A percentile compares a stretch with the other conserved stretches of the same genome.
phyloP scores from a whole-genome alignment of 192 early-diverging fungal genomes.

The Linnemannia hyalina region DNA sequence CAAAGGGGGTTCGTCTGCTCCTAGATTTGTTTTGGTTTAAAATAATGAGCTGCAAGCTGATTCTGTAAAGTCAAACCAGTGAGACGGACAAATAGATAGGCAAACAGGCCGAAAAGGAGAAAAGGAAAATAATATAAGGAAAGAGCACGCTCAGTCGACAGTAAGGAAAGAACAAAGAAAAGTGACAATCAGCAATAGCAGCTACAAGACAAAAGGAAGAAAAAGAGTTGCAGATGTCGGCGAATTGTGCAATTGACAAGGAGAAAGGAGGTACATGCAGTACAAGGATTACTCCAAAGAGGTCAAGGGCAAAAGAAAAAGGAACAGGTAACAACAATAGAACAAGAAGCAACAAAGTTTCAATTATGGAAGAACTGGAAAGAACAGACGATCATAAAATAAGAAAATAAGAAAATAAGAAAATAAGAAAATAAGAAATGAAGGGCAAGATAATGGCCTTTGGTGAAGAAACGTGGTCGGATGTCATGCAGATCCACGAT shows the following conservation, averaged over 20 bases:
- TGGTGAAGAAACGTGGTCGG: not conserved
- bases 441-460: not conserved
- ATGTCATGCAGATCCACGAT: not conserved
- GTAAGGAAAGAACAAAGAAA: not conserved
- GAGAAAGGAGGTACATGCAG: not conserved
- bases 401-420: not conserved
- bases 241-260: not conserved
- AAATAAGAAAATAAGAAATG: not conserved
- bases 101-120: not conserved
- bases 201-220: not conserved
- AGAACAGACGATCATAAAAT: not conserved
- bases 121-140: not conserved
- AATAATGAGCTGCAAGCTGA: not conserved
- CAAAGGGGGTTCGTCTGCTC: not conserved
- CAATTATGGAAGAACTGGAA: not conserved
- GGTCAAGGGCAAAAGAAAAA: not conserved
- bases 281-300: too few species aligned
- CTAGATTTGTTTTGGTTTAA: not conserved
- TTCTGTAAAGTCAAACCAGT: not conserved
- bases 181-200: not conserved
- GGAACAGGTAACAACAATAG: not conserved
- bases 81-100: not conserved
- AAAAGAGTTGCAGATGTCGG: not conserved
- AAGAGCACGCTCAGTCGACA: not conserved
- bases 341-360: not conserved